Evolutionary conservation across 192 early-diverging fungal species (phyloP), one percentile per base, ranked within the genome.

Genomic region (Backusella tuberculispora): DNA sequence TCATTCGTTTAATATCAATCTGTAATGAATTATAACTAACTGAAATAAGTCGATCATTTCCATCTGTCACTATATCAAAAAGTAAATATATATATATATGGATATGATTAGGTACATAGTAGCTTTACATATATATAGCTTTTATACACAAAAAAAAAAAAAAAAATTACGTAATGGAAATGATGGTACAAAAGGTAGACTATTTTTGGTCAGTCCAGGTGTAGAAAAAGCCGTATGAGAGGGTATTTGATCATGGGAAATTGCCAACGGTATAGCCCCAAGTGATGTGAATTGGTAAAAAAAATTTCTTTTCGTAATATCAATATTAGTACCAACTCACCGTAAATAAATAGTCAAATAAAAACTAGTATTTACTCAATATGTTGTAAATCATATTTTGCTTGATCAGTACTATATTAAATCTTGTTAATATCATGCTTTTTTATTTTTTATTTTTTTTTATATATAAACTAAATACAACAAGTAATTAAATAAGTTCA

Each of bases 331-430:
- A 8, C 19, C n/a, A 34, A 34, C 29, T 19, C 7, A 53, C 6
- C 50, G 26, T 60, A 19, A 60, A 13, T 60, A 60, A 26, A 60
- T 12, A 24, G n/a, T 43, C 38, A n/a, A 17, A 17, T 19, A 46
- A n/a, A 66, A 66, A 5, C 6, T 19, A 13, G 38, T 26, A 47
- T 38, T n/a, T 72, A 63, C 69, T 56, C 76, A 12, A 63, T 74
- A 4, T 53, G 63, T 6, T 19, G 41, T 24, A 64, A 29, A 38
- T 71, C 68, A 26, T 44, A 14, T 43, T 45, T 60, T 46, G 63
- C 19, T 44, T 76, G 63, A 6, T 60, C 14, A 53, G 44, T 65
- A 37, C 24, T 42, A 40, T 21, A 47, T 37, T 17, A 6, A 68
- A 60, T 3, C 7, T 7, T 21, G 8, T 64, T 21, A 64, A 45